Conservation (phyloP, 2,329 filamentous ascomycete genomes). For the Pestalotiopsis sp. region DNA sequence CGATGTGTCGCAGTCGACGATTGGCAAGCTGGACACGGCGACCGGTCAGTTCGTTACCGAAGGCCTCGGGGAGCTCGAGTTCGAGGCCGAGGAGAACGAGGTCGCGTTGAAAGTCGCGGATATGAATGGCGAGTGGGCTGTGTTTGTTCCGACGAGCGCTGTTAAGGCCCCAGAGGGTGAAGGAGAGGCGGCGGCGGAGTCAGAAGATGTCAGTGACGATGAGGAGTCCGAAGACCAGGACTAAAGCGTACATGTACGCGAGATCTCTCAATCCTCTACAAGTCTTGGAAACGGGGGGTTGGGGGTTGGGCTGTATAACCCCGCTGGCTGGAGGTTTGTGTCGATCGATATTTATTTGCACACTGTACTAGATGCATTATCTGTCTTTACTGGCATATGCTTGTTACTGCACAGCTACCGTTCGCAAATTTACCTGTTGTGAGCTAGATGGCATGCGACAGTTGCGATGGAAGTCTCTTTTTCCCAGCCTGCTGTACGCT, state of each 20-base stretch:
- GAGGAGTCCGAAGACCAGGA: not conserved
- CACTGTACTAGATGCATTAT: too few relatives aligned
- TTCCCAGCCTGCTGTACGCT: too few relatives aligned
- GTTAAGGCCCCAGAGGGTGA: slow-evolving; percentile 6
- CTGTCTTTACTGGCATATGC: too few relatives aligned
- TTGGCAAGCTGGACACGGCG: slow-evolving; percentile 15
- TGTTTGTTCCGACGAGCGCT: slow-evolving; percentile 12
- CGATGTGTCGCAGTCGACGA: slow-evolving; percentile 10
- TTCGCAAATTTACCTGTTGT: too few relatives aligned
- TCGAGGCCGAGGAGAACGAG: slow-evolving; percentile 18
- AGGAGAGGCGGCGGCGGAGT: not conserved
- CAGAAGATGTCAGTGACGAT: not conserved
- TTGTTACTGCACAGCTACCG: too few relatives aligned
- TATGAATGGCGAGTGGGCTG: slow-evolving; percentile 18
- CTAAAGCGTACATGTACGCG: not conserved
- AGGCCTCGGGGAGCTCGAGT: slow-evolving; percentile 18
- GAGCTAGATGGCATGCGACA: too few relatives aligned
- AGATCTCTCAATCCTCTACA: too few relatives aligned
- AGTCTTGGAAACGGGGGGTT: too few relatives aligned
- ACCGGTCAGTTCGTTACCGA: slow-evolving; percentile 15
- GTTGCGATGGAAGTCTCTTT: too few relatives aligned
- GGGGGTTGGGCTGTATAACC: too few relatives aligned
- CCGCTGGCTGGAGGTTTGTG: too few relatives aligned
- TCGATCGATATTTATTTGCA: too few relatives aligned
- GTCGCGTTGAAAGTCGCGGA: slow-evolving; percentile 16